Evolutionary conservation across 208 protist species (phyloP), one percentile per base, ranked within the genome.

Genomic region (Leishmania lainsoni): DNA sequence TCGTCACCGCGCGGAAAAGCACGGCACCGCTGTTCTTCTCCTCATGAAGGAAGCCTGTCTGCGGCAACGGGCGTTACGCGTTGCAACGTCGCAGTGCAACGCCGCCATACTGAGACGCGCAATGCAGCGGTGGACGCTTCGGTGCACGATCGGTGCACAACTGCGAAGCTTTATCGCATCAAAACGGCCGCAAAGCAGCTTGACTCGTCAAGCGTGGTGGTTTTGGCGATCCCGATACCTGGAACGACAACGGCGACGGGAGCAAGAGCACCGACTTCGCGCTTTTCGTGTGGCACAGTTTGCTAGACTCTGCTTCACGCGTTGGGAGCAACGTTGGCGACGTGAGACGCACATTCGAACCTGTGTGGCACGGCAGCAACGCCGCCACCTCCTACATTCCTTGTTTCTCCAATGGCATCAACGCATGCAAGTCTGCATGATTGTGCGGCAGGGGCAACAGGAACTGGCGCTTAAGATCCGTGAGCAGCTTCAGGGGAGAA

Each of bases 401-500:
- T 20, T 70, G n/a, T 79, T 86, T 39, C 63, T 79, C 20, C 59
- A 42, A 66, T 86, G 82, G 82, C 78, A 70, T 4, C 2, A n/a
- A 32, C 77, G 78, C 5, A 54, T 75, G 54, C 76, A 86, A 59
- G 65, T 86, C n/a, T 22, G 78, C 59, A 3, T 76, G 14, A 76
- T 79, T 32, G 78, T 86, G 51, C 78, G 82, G 0, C 78, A 51
- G 35, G 74, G 68, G 5, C 82, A 80, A 42, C 78, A 81, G 49
- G 73, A 86, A 20, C 59, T 86, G 39, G 82, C 82, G 32, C 71
- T 78, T 42, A 77, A 65, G n/a, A 48, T 82, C 5, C 29, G 74
- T 5, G 82, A 82, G 51, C 82, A 82, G 56, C 78, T 86, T 22
- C 42, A 54, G 35, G 58, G 39, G 26, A 48, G 83, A 58, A 76